phyloP scores from a whole-genome alignment of 2,329 filamentous ascomycete species.

The Metarhizium robertsii region DNA sequence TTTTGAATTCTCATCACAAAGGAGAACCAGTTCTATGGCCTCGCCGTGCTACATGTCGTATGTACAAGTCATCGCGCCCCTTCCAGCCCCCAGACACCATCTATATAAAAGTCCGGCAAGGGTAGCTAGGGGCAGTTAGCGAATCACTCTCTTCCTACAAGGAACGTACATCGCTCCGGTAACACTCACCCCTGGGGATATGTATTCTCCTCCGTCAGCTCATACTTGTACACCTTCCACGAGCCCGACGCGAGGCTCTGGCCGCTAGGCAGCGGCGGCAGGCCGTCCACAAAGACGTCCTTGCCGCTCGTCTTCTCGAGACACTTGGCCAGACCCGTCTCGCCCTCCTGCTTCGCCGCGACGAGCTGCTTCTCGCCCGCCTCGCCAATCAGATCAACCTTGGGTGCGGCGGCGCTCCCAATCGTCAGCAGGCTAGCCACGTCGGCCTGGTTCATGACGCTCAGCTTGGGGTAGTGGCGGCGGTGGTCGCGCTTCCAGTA shows the following conservation, averaged over 20 bases:
- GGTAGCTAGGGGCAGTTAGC: conserved; percentile 42
- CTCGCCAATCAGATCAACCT: conserved; percentile 69
- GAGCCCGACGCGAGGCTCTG: conserved; percentile 42
- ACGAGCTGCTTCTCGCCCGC: conserved; percentile 56
- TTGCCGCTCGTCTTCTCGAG: conserved; percentile 46
- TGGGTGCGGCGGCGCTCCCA: conserved; percentile 72
- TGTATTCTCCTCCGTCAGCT: conserved; percentile 53
- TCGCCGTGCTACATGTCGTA: conserved; percentile 1
- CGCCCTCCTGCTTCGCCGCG: conserved; percentile 63
- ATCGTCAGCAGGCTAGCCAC: conserved; percentile 77
- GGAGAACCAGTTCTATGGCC: not conserved
- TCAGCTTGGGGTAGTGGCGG: conserved; percentile 71
- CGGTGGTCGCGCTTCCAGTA: conserved; percentile 85
- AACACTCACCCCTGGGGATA: conserved; percentile 59
- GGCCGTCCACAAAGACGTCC: conserved; percentile 63
- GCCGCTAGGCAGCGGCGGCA: conserved; percentile 83
- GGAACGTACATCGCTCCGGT: not conserved
- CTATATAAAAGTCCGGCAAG: conserved; percentile 53
- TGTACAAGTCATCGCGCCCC: conserved; percentile 17
- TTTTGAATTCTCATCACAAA: not conserved
- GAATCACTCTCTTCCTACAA: conserved; percentile 3
- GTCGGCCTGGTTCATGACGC: conserved; percentile 74
- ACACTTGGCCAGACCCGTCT: conserved; percentile 62
- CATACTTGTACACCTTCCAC: conserved; percentile 62
- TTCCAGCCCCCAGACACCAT: conserved; percentile 6